phyloP scores from a whole-genome alignment of 2,329 filamentous ascomycete genomes.

The Pseudopyricularia cyperi region DNA sequence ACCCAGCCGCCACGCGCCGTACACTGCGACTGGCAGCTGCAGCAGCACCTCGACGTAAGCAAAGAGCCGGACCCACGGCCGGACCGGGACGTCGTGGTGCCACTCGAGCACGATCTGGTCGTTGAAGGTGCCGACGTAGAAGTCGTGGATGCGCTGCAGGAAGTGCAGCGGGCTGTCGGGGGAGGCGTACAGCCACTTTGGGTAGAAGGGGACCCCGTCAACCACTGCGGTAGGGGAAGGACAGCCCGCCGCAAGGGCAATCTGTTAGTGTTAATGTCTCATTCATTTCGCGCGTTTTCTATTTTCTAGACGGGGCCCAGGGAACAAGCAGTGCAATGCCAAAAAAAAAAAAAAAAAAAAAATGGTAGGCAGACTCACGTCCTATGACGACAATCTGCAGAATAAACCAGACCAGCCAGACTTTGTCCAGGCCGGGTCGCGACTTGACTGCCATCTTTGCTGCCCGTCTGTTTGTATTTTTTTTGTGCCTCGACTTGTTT shows the following conservation, averaged over 20 bases:
- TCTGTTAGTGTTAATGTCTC: neutral
- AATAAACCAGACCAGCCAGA: conserved; percentile 20
- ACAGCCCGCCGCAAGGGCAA: no score
- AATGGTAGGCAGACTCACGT: conserved; percentile 11
- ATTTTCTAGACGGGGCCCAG: no score
- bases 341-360: neutral
- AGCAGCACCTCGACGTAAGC: conserved; percentile 35
- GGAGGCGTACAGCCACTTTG: conserved; percentile 27
- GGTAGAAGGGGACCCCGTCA: conserved; percentile 41
- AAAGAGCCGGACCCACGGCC: conserved; percentile 37
- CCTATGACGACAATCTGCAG: conserved; percentile 17
- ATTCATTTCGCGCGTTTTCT: neutral
- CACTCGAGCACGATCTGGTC: conserved; percentile 36
- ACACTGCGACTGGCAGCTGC: conserved; percentile 36
- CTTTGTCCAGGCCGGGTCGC: conserved; percentile 11
- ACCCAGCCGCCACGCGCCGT: conserved; percentile 28
- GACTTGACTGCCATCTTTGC: neutral
- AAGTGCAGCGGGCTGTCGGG: conserved; percentile 31
- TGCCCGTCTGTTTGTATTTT: neutral
- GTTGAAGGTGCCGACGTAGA: conserved; percentile 33
- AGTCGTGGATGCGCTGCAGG: conserved; percentile 28
- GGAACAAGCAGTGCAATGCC: neutral
- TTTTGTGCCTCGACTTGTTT: neutral
- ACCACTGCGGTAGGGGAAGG: conserved; percentile 30
- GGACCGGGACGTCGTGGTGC: conserved; percentile 15